Evolutionary conservation across 768 basidiomycete genomes (phyloP).

Genomic region (Sporobolomyces phaffii): DNA sequence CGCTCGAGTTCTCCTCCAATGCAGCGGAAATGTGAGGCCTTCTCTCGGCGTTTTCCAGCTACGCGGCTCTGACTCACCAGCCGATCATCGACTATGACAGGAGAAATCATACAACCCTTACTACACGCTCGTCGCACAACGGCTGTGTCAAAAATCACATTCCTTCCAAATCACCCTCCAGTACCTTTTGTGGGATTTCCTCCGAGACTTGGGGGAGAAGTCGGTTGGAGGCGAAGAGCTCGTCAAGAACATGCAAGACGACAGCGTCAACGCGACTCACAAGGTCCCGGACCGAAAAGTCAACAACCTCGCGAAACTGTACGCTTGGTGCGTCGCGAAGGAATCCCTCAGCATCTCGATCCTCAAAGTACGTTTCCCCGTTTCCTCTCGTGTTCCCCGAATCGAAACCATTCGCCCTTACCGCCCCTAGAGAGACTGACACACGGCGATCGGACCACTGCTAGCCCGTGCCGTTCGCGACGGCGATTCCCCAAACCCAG

Average conservation of each 20-base stretch:
- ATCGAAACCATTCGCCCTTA: background rate
- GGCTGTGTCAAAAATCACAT: conserved; percentile 57
- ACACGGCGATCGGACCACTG: too few relatives aligned
- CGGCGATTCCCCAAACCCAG: conserved; percentile 59
- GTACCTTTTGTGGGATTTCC: conserved; percentile 92
- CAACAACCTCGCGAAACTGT: conserved; percentile 71
- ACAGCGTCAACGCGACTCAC: conserved; percentile 47
- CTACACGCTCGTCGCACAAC: conserved; percentile 79
- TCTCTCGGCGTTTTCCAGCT: too few relatives aligned
- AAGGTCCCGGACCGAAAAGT: conserved; percentile 54
- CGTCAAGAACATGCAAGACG: conserved; percentile 55
- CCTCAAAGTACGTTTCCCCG: conserved; percentile 61
- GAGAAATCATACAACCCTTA: conserved; percentile 92
- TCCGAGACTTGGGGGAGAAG: conserved; percentile 80
- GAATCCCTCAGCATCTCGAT: conserved; percentile 67
- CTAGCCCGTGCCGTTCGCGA: conserved; percentile 83
- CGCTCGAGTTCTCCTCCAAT: conserved; percentile 83
- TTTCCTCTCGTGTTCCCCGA: background rate
- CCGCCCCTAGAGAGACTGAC: background rate
- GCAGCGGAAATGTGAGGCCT: conserved; percentile 71
- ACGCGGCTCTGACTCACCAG: too few relatives aligned
- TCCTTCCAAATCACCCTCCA: conserved; percentile 87
- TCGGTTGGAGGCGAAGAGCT: conserved; percentile 72
- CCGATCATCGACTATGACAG: conserved; percentile 47
- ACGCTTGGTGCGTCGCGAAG: conserved; percentile 90